Evolutionary conservation across 2,329 filamentous ascomycete species (phyloP).

Genomic region (Exophiala lecanii-corni): DNA sequence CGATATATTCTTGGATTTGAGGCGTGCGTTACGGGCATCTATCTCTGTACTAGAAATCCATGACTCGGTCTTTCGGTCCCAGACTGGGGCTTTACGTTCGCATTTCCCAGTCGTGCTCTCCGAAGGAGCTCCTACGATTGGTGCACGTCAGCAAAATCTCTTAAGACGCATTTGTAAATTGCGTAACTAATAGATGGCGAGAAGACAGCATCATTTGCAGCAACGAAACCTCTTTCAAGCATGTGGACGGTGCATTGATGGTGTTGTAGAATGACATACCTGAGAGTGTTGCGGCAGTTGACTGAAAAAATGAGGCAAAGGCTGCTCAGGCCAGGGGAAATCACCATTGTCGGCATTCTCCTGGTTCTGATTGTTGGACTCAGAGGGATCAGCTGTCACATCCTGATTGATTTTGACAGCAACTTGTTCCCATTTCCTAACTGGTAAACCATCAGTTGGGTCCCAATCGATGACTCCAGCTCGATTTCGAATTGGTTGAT

Average conservation of each 20-base stretch:
- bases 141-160: too few species aligned
- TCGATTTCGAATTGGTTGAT: constrained; percentile 36
- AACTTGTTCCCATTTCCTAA: constrained; percentile 82
- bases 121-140: constrained; percentile 24
- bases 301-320: constrained; percentile 82
- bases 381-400: constrained; percentile 35
- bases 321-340: constrained; percentile 71
- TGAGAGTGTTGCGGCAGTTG: constrained; percentile 57
- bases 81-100: constrained; percentile 18
- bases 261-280: constrained; percentile 5
- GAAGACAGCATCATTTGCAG: too few species aligned
- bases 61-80: constrained; percentile 20
- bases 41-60: constrained; percentile 28
- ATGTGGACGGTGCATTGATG: not conserved
- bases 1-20: constrained; percentile 14
- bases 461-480: constrained; percentile 58
- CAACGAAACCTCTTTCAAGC: too few species aligned
- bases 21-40: constrained; percentile 22
- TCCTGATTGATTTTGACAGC: constrained; percentile 67
- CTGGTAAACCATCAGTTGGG: constrained; percentile 69
- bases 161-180: too few species aligned
- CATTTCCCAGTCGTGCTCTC: constrained; percentile 19
- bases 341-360: constrained; percentile 41
- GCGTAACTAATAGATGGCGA: too few species aligned
- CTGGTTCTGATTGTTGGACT: constrained; percentile 26